Evolutionary conservation across 441 rosid genomes (phyloP).

Genomic region (Dalechampia spathulata): DNA sequence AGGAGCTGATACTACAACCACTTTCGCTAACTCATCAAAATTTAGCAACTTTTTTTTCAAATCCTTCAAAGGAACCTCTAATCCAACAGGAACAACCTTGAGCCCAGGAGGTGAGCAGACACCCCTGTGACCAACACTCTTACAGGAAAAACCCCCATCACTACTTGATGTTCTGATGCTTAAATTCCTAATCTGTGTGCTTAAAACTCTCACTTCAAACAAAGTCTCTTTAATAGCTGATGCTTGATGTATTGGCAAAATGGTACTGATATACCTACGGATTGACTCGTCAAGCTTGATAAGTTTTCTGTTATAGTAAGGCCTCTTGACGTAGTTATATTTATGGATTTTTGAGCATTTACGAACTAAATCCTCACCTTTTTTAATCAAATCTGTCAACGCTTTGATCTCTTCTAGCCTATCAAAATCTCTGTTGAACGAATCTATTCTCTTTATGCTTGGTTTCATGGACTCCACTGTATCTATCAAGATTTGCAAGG

Average conservation of each 20-base stretch:
- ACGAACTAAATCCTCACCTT: slow-evolving; percentile 5
- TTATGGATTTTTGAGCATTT: slow-evolving; percentile 13
- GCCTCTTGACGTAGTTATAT: slow-evolving; percentile 10
- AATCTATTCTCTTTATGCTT: slow-evolving; percentile 6
- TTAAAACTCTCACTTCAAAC: slow-evolving; percentile 2
- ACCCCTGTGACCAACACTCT: slow-evolving; percentile 2
- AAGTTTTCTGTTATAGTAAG: slow-evolving; percentile 9
- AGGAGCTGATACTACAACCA: slow-evolving; percentile 47
- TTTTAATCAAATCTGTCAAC: slow-evolving; percentile 7
- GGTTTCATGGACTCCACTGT: slow-evolving; percentile 4
- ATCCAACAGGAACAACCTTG: slow-evolving; percentile 31
- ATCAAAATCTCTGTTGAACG: slow-evolving; percentile 14
- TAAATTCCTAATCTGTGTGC: not conserved
- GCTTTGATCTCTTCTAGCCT: slow-evolving; percentile 5
- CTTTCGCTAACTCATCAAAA: slow-evolving; percentile 13
- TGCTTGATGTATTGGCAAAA: slow-evolving; percentile 17
- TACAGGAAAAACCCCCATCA: not conserved
- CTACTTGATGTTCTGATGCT: not conserved
- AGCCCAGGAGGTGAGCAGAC: slow-evolving; percentile 37
- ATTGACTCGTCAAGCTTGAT: slow-evolving; percentile 14
- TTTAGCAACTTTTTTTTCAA: slow-evolving; percentile 36
- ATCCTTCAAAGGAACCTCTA: slow-evolving; percentile 39
- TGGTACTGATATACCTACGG: slow-evolving; percentile 2
- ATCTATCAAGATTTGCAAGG: not conserved
- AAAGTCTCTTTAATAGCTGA: slow-evolving; percentile 19